These are phyloP conservation scores for Skeletonema tropicum DNA, from an alignment of 108 stramenopile genomes.

Conservation along the genomic window DNA sequence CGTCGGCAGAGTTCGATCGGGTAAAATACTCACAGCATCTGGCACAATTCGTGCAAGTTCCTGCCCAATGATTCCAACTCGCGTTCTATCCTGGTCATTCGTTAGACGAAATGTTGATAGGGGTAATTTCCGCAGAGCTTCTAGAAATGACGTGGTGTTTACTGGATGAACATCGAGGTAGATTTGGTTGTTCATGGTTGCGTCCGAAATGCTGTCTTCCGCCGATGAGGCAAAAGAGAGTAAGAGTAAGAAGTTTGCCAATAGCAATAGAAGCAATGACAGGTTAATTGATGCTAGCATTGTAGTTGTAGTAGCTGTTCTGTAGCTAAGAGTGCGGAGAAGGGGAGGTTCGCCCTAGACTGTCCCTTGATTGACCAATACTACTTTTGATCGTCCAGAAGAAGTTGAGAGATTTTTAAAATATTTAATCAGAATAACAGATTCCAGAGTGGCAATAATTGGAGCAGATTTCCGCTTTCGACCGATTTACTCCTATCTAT, in stretches of 20 bases:
- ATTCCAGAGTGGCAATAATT: too few species aligned
- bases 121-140: conserved; percentile 31
- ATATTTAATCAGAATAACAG: too few species aligned
- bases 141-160: conserved; percentile 35
- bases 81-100: conserved; percentile 29
- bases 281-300: not conserved
- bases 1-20: conserved; percentile 53
- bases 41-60: conserved; percentile 46
- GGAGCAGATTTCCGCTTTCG: too few species aligned
- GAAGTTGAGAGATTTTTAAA: too few species aligned
- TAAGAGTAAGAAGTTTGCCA: too few species aligned
- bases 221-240: not conserved
- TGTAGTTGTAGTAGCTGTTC: not conserved
- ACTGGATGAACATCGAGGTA: conserved; percentile 45
- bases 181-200: conserved; percentile 11
- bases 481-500: too few species aligned
- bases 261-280: not conserved
- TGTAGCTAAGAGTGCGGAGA: too few species aligned
- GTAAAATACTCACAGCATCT: conserved; percentile 56
- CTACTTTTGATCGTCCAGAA: too few species aligned
- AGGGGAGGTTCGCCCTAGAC: too few species aligned
- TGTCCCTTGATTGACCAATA: too few species aligned
- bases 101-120: conserved; percentile 39
- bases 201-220: not conserved
- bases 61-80: conserved; percentile 39